phyloP scores from a whole-genome alignment of 331 rosid genomes.

The Pyracantha coccinea region DNA sequence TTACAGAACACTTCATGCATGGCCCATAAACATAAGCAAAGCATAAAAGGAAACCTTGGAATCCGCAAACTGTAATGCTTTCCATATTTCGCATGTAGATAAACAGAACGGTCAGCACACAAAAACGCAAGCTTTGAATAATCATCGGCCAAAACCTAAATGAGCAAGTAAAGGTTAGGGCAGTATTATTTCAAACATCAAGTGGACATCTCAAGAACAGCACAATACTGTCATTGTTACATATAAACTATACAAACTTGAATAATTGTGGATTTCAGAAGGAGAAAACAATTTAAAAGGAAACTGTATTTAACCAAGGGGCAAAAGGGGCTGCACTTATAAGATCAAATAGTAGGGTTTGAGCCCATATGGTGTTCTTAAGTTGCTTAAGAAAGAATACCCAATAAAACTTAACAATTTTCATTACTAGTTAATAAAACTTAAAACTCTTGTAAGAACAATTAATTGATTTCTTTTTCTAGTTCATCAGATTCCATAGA shows the following conservation, averaged over 20 bases:
- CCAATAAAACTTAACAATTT: not conserved
- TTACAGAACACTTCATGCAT: not conserved
- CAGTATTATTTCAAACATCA: constrained; percentile 1
- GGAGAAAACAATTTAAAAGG: not conserved
- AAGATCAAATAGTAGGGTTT: not conserved
- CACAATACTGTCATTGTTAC: not conserved
- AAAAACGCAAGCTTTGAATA: constrained; percentile 91
- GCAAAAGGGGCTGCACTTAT: not conserved
- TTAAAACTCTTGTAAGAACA: not conserved
- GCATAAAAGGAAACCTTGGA: constrained; percentile 57
- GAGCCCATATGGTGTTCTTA: not conserved
- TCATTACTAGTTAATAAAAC: not conserved
- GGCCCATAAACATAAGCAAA: not conserved
- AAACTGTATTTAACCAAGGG: not conserved
- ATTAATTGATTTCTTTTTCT: not conserved
- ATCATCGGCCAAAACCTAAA: constrained; percentile 72
- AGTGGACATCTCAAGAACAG: not conserved
- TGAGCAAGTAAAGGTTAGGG: constrained; percentile 9
- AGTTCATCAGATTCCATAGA: not conserved
- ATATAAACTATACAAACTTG: not conserved
- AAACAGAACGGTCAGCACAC: constrained; percentile 83
- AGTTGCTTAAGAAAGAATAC: not conserved
- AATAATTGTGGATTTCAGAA: not conserved
- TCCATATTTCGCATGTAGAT: constrained; percentile 90
- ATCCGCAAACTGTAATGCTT: constrained; percentile 79